phyloP scores from a whole-genome alignment of 2,329 filamentous ascomycete species.

The Rachicladosporium sp. region DNA sequence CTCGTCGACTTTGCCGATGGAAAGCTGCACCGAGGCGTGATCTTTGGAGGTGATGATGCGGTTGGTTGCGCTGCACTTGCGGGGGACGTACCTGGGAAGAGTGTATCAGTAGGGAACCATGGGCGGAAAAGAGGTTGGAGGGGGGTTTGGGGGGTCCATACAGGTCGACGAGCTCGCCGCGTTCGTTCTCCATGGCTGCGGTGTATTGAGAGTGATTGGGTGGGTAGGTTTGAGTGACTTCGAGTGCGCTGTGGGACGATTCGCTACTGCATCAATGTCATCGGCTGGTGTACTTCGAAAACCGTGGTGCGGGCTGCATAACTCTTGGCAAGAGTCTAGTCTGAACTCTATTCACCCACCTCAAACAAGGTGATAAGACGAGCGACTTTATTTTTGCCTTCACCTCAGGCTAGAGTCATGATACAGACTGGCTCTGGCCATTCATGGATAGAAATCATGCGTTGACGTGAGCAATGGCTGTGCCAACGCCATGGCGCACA shows the following conservation, averaged over 20 bases:
- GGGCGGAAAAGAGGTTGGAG: constrained; percentile 19
- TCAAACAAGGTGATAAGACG: constrained; percentile 50
- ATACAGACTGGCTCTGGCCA: no score
- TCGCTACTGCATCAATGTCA: no score
- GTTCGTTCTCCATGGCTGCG: constrained; percentile 91
- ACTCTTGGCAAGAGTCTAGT: constrained; percentile 92
- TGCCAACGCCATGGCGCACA: no score
- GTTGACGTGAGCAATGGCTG: no score
- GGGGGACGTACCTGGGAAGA: constrained; percentile 71
- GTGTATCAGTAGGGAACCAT: constrained; percentile 23
- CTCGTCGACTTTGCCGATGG: constrained; percentile 96
- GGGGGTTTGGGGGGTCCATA: constrained; percentile 40
- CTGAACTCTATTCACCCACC: constrained; percentile 92
- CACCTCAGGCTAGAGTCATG: no score
- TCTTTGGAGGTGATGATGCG: constrained; percentile 99
- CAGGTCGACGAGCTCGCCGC: constrained; percentile 99
- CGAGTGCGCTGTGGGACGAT: no score
- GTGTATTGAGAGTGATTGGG: constrained; percentile 3
- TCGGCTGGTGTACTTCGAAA: constrained; percentile 10
- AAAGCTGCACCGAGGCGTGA: constrained; percentile 96
- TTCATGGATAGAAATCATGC: constrained; percentile 52
- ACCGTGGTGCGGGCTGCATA: constrained; percentile 52
- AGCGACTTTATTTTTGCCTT: constrained; percentile 92
- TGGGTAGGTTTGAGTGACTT: constrained; percentile 25
- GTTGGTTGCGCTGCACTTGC: constrained; percentile 98